phyloP scores from a whole-genome alignment of 2,329 filamentous ascomycete species.

The Scedosporium apiospermum region DNA sequence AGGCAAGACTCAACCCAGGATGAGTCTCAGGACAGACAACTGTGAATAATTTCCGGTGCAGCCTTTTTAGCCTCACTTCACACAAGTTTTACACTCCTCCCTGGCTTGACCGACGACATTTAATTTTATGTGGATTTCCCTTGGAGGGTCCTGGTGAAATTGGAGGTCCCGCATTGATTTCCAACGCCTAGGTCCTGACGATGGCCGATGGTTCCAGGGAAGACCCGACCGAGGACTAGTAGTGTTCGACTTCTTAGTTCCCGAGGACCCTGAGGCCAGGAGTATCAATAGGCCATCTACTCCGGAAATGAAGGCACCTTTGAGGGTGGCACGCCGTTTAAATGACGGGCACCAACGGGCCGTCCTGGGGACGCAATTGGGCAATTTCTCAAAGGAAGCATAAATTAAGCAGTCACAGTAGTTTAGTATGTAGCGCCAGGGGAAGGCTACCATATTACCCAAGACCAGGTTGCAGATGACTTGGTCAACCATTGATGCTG shows the following conservation, averaged over 20 bases:
- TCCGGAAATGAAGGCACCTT: background rate
- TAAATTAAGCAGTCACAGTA: background rate
- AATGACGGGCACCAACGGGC: background rate
- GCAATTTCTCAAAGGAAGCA: background rate
- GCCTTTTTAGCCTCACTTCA: background rate
- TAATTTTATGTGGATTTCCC: too few relatives aligned
- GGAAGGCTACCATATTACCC: background rate
- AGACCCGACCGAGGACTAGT: too few relatives aligned
- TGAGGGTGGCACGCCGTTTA: background rate
- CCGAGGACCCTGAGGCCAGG: too few relatives aligned
- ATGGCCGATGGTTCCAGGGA: too few relatives aligned
- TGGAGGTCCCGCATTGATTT: background rate
- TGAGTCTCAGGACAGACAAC: background rate
- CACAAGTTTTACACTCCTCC: background rate
- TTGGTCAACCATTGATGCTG: background rate
- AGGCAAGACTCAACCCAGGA: background rate
- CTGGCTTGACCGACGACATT: too few relatives aligned
- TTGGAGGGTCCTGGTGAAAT: background rate
- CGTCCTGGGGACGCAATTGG: background rate
- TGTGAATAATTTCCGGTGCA: background rate
- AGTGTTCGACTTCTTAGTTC: too few relatives aligned
- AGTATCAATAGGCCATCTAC: background rate
- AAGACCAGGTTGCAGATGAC: background rate
- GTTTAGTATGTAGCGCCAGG: background rate
- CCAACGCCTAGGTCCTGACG: too few relatives aligned